Base-by-base conservation (phyloP, 208 protist species). In the Trypanosoma boissoni region DNA sequence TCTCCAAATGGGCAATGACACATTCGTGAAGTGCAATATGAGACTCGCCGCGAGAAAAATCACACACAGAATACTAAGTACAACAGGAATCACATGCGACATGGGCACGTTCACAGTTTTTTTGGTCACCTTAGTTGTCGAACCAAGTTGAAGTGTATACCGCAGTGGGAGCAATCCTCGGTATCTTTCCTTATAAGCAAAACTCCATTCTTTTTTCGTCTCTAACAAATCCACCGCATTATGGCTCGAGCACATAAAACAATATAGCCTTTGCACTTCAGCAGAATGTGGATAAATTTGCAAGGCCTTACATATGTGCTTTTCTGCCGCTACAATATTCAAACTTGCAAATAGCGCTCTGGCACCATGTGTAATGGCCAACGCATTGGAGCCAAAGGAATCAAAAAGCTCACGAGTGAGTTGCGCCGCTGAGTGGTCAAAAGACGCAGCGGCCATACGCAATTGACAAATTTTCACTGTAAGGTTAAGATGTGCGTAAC, bases 261-360 rank as follows among this genome's bases (percentile, higher is more conserved):
- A 43, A 31, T 60, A 36, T 23, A 68, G 24, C n/a, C 61, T 50
- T 18, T 58, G 61, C 2, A 68, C 4, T 31, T 68, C 61, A 24
- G 28, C 31, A 2, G 61, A 68, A 24, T 68, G 61, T 42, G 61
- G 61, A 54, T 60, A 45, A 24, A 54, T 1, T 34, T 68, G 52
- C 36, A 68, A 20, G 20, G 61, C 43, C 21, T 68, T 52, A 41
- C 44, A 36, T 42, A 68, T 68, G 45, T 43, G 51, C 20, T 32
- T 41, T 20, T 68, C 43, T 32, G 61, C 50, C 16, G 34, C n/a
- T 7, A 68, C 52, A 52, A 68, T 39, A 39, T 54, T 34, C 32
- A 68, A 52, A 52, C 43, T 68, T 10, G 52, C 51, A 54, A 68
- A 68, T 0, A 68, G 42, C 20, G 61, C 36, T 12, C 49, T 21